phyloP scores from a whole-genome alignment of 2,329 filamentous ascomycete genomes.

The Parascedosporium putredinis region DNA sequence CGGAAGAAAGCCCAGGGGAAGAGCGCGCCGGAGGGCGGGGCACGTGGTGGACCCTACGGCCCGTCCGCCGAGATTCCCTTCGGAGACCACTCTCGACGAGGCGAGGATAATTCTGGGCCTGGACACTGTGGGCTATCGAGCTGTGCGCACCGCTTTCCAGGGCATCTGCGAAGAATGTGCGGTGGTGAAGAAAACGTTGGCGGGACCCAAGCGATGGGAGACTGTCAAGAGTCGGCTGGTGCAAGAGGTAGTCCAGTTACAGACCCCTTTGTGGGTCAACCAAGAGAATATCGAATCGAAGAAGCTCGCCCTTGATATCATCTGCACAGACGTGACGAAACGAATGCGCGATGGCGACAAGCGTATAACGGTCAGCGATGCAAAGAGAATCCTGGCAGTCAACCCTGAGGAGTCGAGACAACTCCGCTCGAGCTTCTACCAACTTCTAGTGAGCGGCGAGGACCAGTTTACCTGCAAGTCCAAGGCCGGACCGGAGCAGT shows the following conservation, averaged over 20 bases:
- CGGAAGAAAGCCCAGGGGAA: constrained; percentile 16
- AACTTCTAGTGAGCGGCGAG: constrained; percentile 42
- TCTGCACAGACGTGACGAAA: constrained; percentile 76
- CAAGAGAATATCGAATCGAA: constrained; percentile 41
- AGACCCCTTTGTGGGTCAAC: constrained; percentile 46
- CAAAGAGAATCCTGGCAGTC: constrained; percentile 49
- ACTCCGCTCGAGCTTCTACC: constrained; percentile 55
- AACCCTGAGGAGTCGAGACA: constrained; percentile 40
- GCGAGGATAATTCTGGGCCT: constrained; percentile 60
- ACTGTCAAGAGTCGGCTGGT: constrained; percentile 58
- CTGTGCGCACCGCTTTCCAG: constrained; percentile 57
- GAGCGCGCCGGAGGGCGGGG: constrained; percentile 58
- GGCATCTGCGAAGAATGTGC: constrained; percentile 56
- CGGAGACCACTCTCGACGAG: constrained; percentile 73
- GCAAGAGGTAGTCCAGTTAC: constrained; percentile 52
- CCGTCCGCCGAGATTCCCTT: constrained; percentile 64
- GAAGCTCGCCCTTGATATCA: constrained; percentile 62
- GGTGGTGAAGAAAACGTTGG: constrained; percentile 66
- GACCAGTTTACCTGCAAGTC: constrained; percentile 63
- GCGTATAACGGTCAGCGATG: constrained; percentile 63
- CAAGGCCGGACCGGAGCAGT: constrained; percentile 61
- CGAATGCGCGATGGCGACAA: constrained; percentile 55
- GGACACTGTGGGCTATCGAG: constrained; percentile 51
- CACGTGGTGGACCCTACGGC: constrained; percentile 53
- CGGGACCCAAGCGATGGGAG: constrained; percentile 65